Evolutionary conservation across 75 land plant species (phyloP).

Genomic region (Picea sitchensis): DNA sequence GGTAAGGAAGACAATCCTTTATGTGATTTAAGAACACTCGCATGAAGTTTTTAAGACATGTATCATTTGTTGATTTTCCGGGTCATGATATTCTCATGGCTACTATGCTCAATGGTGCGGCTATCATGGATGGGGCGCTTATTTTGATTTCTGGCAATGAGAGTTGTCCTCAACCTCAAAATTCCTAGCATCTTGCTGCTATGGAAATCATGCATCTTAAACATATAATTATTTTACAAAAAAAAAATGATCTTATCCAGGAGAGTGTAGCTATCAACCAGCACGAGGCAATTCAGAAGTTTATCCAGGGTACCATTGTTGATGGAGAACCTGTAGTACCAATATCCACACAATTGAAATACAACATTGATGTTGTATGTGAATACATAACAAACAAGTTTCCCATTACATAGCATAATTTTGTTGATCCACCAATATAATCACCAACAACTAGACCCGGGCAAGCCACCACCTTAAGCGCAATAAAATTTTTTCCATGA

Average conservation of each 20-base stretch:
- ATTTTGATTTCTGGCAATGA: too few relatives aligned
- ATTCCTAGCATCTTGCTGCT: conserved; percentile 41
- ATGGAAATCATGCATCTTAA: conserved; percentile 95
- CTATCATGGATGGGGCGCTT: too few relatives aligned
- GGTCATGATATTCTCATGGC: conserved; percentile 6
- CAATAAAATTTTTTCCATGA: too few relatives aligned
- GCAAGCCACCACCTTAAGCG: too few relatives aligned
- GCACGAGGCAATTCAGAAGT: too few relatives aligned
- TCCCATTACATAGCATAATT: conserved; percentile 81
- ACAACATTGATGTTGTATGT: too few relatives aligned
- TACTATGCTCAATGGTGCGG: too few relatives aligned
- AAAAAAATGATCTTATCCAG: conserved; percentile 93
- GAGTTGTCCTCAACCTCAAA: too few relatives aligned
- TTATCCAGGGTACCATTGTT: too few relatives aligned
- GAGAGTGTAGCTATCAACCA: conserved; percentile 78
- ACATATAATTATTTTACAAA: conserved; percentile 93
- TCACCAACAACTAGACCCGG: too few relatives aligned
- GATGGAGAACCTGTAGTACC: conserved; percentile 84
- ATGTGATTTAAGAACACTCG: conserved; percentile 78
- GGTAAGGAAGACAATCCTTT: conserved; percentile 20
- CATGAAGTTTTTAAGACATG: conserved; percentile 92
- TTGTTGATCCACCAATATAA: too few relatives aligned
- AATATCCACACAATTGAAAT: conserved; percentile 83
- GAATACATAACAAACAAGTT: conserved; percentile 55
- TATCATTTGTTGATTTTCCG: conserved; percentile 98